These are phyloP conservation scores for Ocimum tenuiflorum DNA, from an alignment of 257 asterid genomes.

Conservation along the genomic window DNA sequence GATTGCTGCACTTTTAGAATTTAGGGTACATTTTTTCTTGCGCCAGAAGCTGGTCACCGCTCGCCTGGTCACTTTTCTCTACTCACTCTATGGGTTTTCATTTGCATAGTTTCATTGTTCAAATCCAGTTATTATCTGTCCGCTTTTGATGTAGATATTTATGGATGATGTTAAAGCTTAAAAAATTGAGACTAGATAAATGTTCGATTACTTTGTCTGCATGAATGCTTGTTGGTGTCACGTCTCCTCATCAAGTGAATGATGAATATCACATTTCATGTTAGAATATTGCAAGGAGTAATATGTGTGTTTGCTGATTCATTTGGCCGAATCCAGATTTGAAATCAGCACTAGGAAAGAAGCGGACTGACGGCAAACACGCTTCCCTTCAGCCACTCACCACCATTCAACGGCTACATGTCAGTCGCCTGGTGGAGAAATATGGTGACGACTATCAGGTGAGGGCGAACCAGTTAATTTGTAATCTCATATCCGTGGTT, in stretches of 20 bases:
- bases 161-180: background rate
- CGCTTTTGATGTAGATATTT: no score
- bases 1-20: no score
- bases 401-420: conserved; percentile 54
- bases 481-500: background rate
- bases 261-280: no score
- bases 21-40: no score
- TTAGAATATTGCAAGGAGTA: no score
- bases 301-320: conserved; percentile 13
- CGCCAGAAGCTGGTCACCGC: no score
- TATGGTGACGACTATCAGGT: conserved; percentile 85
- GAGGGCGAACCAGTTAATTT: background rate
- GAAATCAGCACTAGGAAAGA: conserved; percentile 83
- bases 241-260: no score
- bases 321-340: conserved; percentile 43
- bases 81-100: background rate
- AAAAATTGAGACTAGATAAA: no score
- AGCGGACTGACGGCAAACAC: conserved; percentile 59
- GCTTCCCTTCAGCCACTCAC: conserved; percentile 73
- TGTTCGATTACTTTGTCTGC: background rate
- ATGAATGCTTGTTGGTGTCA: background rate
- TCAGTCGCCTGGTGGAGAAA: conserved; percentile 61
- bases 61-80: no score
- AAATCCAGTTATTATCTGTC: no score
- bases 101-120: background rate